Base-by-base conservation (phyloP, 495 filamentous ascomycete genomes). In the Hypoxylon rickii region DNA sequence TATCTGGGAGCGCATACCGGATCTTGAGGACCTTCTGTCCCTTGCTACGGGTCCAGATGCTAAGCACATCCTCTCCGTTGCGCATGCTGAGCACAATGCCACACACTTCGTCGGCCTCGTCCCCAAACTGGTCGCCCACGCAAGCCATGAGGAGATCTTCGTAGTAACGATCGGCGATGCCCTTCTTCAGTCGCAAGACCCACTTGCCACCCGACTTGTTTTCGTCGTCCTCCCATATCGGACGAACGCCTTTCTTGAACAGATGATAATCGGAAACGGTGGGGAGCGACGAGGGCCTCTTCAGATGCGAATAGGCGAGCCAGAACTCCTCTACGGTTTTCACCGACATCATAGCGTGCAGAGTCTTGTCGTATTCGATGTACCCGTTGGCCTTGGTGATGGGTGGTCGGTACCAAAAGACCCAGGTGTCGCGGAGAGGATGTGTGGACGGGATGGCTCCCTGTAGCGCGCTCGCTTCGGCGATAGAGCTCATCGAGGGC, bases 181-280 rank as follows among this genome's bases (percentile, higher is more conserved):
- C 94, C 78, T 98, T 98, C 82, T 93, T 96, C 60, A 98, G 73
- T 61, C 93, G 78, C 66, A 98, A 85, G 44, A 96, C 90, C 92
- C 93, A 98, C 77, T 98, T 98, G 20, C 94, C 94, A 44, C 94
- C 94, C 45, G 85, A 83, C 75, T 90, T 96, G 74, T 98, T 98
- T 62, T 93, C 91, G 44, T 96, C 90, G 65, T 98, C 94, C 73
- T 98, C 94, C 94, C 94, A 98, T 66, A 97, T 94, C 31, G 94
- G 94, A 52, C 94, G 85, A 21, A 97, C 92, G 40, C 92, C 95
- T 66, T 95, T 91, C 78, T 94, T 95, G 76, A 98, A 98, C 45
- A 98, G 86, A 70, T 97, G 95, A 69, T 97, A 98, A 68, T 98
- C 94, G 11, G 92, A 96, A 21, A 97, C 94, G 16, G 91, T 86